A percentile compares a stretch with the other conserved stretches of the same genome.
Evolutionary conservation across 169 alveolate genomes (phyloP).

Genomic region (Eimeria acervulina): DNA sequence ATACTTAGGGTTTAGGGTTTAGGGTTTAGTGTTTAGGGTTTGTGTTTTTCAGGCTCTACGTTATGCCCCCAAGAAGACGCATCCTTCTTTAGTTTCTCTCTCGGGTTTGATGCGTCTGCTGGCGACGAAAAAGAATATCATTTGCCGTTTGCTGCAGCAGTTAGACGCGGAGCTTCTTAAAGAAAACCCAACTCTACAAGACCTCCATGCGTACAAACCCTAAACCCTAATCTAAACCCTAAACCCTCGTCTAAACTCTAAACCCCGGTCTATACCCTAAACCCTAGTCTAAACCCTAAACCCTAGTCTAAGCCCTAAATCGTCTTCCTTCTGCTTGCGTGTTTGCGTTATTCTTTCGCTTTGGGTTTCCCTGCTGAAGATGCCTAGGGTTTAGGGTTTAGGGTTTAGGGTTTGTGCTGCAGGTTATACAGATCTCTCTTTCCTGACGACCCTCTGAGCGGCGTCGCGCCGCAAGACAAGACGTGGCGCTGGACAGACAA

Average conservation of each 20-base stretch:
- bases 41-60: slow-evolving; percentile 59
- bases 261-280: slow-evolving; percentile 21
- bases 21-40: not conserved
- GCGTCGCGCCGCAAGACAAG: not conserved
- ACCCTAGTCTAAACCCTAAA: slow-evolving; percentile 36
- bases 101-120: slow-evolving; percentile 3
- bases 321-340: no score
- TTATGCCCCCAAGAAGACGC: slow-evolving; percentile 51
- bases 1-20: not conserved
- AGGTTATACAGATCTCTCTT: slow-evolving; percentile 23
- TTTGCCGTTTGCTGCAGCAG: not conserved
- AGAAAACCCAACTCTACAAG: slow-evolving; percentile 73
- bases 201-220: slow-evolving; percentile 40
- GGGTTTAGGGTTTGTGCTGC: slow-evolving; percentile 47
- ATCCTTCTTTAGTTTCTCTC: slow-evolving; percentile 50
- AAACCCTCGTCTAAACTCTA: slow-evolving; percentile 22
- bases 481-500: slow-evolving; percentile 28
- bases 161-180: not conserved
- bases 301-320: not conserved
- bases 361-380: no score
- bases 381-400: slow-evolving; percentile 15
- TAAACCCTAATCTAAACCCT: slow-evolving; percentile 50
- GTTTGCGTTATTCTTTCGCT: no score
- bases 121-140: not conserved
- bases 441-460: not conserved